Conservation (phyloP, 768 basidiomycete species). For the Xanthoconium purpureum region DNA sequence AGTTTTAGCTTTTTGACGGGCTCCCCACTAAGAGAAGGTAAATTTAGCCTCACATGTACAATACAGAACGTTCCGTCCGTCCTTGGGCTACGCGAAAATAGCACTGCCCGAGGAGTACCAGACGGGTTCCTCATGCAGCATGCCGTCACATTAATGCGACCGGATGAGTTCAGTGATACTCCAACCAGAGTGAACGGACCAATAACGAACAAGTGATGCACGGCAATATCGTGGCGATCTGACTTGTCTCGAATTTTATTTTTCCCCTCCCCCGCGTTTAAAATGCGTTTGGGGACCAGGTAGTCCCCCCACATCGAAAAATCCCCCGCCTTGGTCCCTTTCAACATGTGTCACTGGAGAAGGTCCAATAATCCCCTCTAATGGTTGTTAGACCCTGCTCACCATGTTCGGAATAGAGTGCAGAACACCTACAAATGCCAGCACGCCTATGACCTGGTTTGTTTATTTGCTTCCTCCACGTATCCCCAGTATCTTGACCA, state of each 20-base stretch:
- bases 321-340: slow-evolving; percentile 21
- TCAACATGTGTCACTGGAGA: slow-evolving; percentile 67
- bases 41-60: slow-evolving; percentile 25
- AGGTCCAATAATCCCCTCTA: slow-evolving; percentile 44
- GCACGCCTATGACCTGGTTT: slow-evolving; percentile 54
- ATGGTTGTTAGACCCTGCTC: slow-evolving; percentile 14
- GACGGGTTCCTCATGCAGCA: slow-evolving; percentile 26
- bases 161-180: slow-evolving; percentile 20
- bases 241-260: slow-evolving; percentile 20
- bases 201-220: slow-evolving; percentile 25
- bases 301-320: background rate
- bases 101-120: slow-evolving; percentile 32
- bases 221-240: slow-evolving; percentile 27
- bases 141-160: slow-evolving; percentile 21
- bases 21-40: slow-evolving; percentile 18
- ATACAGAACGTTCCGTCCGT: slow-evolving; percentile 13
- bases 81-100: slow-evolving; percentile 24
- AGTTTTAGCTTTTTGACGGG: slow-evolving; percentile 34
- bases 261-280: slow-evolving; percentile 19
- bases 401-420: slow-evolving; percentile 44
- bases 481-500: slow-evolving; percentile 10
- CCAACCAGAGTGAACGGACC: slow-evolving; percentile 17
- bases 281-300: slow-evolving; percentile 14
- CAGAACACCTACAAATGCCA: slow-evolving; percentile 58
- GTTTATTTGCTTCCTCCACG: slow-evolving; percentile 21